phyloP scores from a whole-genome alignment of 2,329 filamentous ascomycete species.

The Epichloe glyceriae region DNA sequence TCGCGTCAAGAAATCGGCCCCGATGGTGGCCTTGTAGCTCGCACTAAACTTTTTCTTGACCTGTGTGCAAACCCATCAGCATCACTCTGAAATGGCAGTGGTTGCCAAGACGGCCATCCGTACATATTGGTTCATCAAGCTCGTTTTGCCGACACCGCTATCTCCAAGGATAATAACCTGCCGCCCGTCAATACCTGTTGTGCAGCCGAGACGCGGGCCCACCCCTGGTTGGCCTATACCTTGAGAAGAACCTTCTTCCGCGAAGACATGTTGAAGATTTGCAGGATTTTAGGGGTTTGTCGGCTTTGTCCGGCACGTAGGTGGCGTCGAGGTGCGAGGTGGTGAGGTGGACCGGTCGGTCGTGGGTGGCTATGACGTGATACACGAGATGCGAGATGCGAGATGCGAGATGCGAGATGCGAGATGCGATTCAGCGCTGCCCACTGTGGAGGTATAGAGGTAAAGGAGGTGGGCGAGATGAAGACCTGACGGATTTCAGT shows the following conservation, averaged over 20 bases:
- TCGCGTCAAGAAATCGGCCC: slow-evolving; percentile 95
- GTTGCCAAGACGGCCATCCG: slow-evolving; percentile 21
- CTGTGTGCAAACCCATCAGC: slow-evolving; percentile 31
- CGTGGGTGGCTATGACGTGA: slow-evolving; percentile 3
- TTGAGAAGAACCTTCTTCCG: slow-evolving; percentile 86
- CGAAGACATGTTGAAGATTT: slow-evolving; percentile 48
- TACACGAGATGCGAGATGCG: background rate
- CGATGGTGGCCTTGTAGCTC: slow-evolving; percentile 98
- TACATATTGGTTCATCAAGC: slow-evolving; percentile 99
- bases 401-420: background rate
- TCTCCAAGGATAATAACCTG: slow-evolving; percentile 98
- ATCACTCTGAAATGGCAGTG: background rate
- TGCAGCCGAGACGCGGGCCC: too few relatives aligned
- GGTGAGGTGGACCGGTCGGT: background rate
- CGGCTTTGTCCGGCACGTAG: background rate
- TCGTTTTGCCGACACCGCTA: slow-evolving; percentile 98
- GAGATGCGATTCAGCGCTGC: background rate
- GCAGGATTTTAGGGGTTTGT: slow-evolving; percentile 2
- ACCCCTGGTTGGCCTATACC: slow-evolving; percentile 34
- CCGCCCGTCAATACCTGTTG: slow-evolving; percentile 1
- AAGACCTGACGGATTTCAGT: background rate
- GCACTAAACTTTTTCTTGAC: slow-evolving; percentile 99
- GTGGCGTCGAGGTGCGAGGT: slow-evolving; percentile 8
- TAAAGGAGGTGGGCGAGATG: background rate
- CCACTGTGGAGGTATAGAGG: background rate